A percentile compares a stretch with the other conserved stretches of the same genome.
phyloP scores from a whole-genome alignment of 192 early-diverging fungal species.

The Rhizophagus clarus region DNA sequence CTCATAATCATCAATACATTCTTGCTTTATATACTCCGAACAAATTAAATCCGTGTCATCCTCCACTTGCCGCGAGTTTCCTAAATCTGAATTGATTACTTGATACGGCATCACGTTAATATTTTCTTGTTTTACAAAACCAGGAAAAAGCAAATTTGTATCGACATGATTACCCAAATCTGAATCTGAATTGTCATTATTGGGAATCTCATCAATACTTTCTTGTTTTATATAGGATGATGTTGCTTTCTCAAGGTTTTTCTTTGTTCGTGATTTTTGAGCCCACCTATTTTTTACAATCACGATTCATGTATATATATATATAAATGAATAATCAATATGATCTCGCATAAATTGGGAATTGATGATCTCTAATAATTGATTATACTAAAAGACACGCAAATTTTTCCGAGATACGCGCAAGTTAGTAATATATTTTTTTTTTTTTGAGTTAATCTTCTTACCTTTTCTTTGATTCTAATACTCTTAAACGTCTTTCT shows the following conservation, averaged over 20 bases:
- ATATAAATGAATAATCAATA: neutral
- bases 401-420: neutral
- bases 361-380: neutral
- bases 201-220: neutral
- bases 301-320: neutral
- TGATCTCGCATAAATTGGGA: neutral
- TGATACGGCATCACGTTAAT: neutral
- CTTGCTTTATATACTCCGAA: neutral
- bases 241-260: neutral
- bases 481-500: conserved; percentile 14
- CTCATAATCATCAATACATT: neutral
- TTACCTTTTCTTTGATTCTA: conserved; percentile 29
- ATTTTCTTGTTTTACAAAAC: neutral
- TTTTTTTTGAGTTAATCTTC: neutral
- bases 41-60: neutral
- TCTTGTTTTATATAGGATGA: neutral
- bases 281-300: conserved; percentile 1
- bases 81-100: neutral
- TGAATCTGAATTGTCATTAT: neutral
- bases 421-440: neutral
- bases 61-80: neutral
- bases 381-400: neutral
- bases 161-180: neutral
- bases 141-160: neutral
- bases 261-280: conserved; percentile 1